Evolutionary conservation across 148 eudicot species (phyloP).

Genomic region (Vaccinium macrocarpon): DNA sequence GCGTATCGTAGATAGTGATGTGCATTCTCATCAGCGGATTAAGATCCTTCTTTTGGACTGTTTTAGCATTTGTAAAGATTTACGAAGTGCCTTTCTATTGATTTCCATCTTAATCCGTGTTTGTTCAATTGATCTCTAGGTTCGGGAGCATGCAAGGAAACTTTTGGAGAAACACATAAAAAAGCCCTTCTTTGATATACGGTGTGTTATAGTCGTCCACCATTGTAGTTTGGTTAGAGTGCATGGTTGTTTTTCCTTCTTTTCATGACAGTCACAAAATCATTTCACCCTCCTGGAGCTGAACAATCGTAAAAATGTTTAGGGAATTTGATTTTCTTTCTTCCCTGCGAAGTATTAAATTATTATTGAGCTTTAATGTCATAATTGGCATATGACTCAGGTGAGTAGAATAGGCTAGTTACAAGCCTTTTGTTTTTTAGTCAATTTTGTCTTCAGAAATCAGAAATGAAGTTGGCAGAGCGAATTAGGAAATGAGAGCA

Average conservation of each 20-base stretch:
- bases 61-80: neutral
- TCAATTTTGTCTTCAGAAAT: neutral
- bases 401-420: neutral
- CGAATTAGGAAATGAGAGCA: neutral
- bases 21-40: neutral
- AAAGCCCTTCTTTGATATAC: slow-evolving; percentile 85
- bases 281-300: neutral
- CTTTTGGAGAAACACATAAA: slow-evolving; percentile 81
- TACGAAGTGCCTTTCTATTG: neutral
- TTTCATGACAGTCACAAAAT: neutral
- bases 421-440: neutral
- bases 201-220: slow-evolving; percentile 32
- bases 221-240: neutral
- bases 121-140: slow-evolving; percentile 43
- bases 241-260: neutral
- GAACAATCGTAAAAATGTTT: neutral
- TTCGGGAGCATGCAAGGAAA: slow-evolving; percentile 93
- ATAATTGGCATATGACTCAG: neutral
- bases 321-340: neutral
- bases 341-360: neutral
- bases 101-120: slow-evolving; percentile 1
- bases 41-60: neutral
- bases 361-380: neutral
- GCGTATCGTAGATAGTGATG: neutral
- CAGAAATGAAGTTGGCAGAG: neutral